Evolutionary conservation across 345 rosid genomes (phyloP).

Genomic region (Eucalyptus paniculata): DNA sequence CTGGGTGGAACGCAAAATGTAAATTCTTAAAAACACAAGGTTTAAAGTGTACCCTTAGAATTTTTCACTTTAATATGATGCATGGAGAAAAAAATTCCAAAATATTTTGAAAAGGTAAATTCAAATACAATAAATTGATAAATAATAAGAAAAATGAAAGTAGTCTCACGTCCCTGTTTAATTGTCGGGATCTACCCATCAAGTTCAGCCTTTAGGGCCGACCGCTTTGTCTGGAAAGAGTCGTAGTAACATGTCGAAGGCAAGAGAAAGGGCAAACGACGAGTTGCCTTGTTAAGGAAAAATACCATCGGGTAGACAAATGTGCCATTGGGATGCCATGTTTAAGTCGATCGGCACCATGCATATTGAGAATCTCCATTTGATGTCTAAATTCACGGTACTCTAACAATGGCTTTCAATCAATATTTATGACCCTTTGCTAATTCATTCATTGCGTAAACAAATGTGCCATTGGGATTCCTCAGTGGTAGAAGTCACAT

Average conservation of each 20-base stretch:
- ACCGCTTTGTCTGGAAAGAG: not conserved
- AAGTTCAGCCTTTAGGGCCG: not conserved
- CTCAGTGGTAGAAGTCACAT: not conserved
- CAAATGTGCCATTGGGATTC: not conserved
- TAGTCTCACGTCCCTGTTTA: not conserved
- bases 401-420: not conserved
- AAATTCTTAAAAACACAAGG: not conserved
- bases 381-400: not conserved
- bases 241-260: not conserved
- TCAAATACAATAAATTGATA: not conserved
- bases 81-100: not conserved
- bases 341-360: rapidly evolving
- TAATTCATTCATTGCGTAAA: not conserved
- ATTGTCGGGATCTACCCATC: not conserved
- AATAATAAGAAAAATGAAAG: not conserved
- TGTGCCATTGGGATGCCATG: not conserved
- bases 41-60: not conserved
- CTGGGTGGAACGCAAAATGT: not conserved
- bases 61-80: too few species aligned
- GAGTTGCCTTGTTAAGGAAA: too few species aligned
- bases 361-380: not conserved
- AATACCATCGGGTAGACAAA: too few species aligned
- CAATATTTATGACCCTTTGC: not conserved
- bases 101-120: not conserved
- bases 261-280: too few species aligned